Percentiles rank a stretch among this genome's conserved stretches.
Evolutionary conservation across 2,329 filamentous ascomycete genomes (phyloP).

Genomic region (Colletotrichum sp.): DNA sequence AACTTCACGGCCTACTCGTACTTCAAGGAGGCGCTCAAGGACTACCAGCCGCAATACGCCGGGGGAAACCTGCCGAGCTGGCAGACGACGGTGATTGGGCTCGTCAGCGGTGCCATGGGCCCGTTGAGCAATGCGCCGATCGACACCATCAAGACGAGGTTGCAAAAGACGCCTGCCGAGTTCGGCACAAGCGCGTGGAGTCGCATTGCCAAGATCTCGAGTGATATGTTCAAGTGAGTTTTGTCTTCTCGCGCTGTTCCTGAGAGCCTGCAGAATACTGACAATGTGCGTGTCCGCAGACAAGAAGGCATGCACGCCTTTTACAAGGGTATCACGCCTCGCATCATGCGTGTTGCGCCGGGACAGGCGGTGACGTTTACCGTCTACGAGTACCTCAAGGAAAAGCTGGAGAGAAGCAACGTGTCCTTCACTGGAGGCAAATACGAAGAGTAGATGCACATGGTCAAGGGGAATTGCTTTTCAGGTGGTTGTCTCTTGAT

Average conservation of each 20-base stretch:
- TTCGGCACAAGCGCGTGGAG: slow-evolving; percentile 80
- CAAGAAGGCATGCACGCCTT: slow-evolving; percentile 95
- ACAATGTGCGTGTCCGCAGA: slow-evolving; percentile 47
- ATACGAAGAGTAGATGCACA: slow-evolving; percentile 66
- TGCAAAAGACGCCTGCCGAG: slow-evolving; percentile 88
- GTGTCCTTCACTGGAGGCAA: slow-evolving; percentile 63
- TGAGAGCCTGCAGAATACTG: not conserved
- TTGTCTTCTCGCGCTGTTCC: not conserved
- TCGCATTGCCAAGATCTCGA: slow-evolving; percentile 79
- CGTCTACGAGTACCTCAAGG: slow-evolving; percentile 80
- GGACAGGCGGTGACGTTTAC: slow-evolving; percentile 83
- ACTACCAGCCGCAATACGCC: slow-evolving; percentile 72
- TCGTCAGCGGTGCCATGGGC: slow-evolving; percentile 93
- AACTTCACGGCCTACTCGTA: slow-evolving; percentile 99
- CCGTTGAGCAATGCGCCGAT: slow-evolving; percentile 97
- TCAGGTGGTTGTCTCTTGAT: not conserved
- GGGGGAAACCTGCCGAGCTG: slow-evolving; percentile 76
- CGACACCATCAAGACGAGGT: slow-evolving; percentile 96
- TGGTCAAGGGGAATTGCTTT: not conserved
- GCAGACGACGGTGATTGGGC: slow-evolving; percentile 89
- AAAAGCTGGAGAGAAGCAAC: slow-evolving; percentile 72
- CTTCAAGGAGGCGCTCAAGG: slow-evolving; percentile 80
- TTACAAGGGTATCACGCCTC: slow-evolving; percentile 98
- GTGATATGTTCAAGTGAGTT: slow-evolving; percentile 80
- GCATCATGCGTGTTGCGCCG: slow-evolving; percentile 96